Base-by-base conservation (phyloP, 179 eudicot genomes). In the Camellia oleifera region DNA sequence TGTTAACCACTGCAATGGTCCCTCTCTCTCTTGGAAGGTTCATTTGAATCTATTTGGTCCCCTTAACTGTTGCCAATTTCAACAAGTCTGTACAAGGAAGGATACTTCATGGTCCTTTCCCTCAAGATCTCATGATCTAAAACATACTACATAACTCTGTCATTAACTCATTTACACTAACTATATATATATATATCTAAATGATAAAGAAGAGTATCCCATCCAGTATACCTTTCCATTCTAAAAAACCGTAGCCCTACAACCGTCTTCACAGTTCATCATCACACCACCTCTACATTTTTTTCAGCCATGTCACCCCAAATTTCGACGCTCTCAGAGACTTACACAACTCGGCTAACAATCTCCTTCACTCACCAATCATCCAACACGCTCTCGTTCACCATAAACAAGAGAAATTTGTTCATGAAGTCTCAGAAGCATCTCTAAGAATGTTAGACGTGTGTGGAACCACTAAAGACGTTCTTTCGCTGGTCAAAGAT, bases 321-420 rank as follows among this genome's bases (percentile, higher is more conserved):
- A 79, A 79, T 40, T 79, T 79, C 52, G 72, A 72, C 9, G 72
- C 82, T 32, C 82, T 72, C 1, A 62, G 77, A 4, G 77, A 79
- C 53, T 72, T 79, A 48, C 82, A 72, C 63, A 79, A 61, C 77
- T 79, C 77, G 2, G 77, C 82, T 3, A 79, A 72, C 4, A 52
- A 72, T 72, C 72, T 79, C 4, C 72, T 75, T 58, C 78, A 75
- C 78, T 75, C 68, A 14, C 69, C 56, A 2, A 61, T 75, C 0
- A 45, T 64, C 72, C 62, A 62, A 72, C 56, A 44, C 62, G 56
- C 82, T 3, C 57, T 63, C 2, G 68, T 72, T 7, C 62, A 84
- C 26, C 26, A 23, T 23, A 23, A 23, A 23, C 26, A 23, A 23
- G 26, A 23, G 26, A 23, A 23, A 23, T 23, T 23, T 23, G 26